Evolutionary conservation across 192 early-diverging fungal species (phyloP).

Genomic region (Coemansia aciculifera): DNA sequence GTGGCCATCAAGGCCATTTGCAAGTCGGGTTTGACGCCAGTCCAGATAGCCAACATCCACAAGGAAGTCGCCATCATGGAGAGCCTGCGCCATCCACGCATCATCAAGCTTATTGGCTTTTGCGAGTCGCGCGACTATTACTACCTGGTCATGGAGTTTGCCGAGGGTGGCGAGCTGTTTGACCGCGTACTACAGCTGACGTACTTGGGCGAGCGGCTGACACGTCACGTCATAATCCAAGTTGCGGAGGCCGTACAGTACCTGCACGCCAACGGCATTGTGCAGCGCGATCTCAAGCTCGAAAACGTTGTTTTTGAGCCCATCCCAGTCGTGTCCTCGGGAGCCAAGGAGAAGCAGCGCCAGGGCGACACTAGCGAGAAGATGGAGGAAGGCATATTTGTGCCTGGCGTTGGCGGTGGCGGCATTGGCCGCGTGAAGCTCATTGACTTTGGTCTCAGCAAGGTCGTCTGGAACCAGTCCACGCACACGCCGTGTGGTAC

Average conservation of each 20-base stretch:
- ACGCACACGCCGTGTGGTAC: conserved; percentile 92
- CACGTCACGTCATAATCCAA: conserved; percentile 83
- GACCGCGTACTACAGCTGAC: conserved; percentile 81
- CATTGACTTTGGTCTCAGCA: conserved; percentile 88
- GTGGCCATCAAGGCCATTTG: conserved; percentile 86
- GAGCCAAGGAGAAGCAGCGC: conserved; percentile 44
- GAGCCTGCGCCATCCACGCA: conserved; percentile 71
- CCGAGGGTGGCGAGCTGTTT: conserved; percentile 89
- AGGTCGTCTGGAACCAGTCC: conserved; percentile 78
- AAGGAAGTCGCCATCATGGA: conserved; percentile 88
- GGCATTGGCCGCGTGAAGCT: conserved; percentile 84
- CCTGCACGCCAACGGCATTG: conserved; percentile 82
- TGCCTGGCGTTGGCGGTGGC: conserved; percentile 72
- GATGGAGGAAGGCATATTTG: conserved; percentile 73
- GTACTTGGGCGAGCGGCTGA: conserved; percentile 75
- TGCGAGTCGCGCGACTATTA: conserved; percentile 74
- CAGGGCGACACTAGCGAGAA: conserved; percentile 65
- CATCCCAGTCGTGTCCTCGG: conserved; percentile 63
- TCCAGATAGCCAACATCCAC: conserved; percentile 79
- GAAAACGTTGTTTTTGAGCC: conserved; percentile 85
- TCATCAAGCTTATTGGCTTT: conserved; percentile 75
- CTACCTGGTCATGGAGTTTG: conserved; percentile 78
- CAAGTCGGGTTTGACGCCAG: conserved; percentile 69
- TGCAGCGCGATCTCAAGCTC: conserved; percentile 92
- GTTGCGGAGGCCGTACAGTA: conserved; percentile 82